These are phyloP conservation scores for Lenzites betulinus DNA, from an alignment of 768 basidiomycete species.

Conservation along the genomic window DNA sequence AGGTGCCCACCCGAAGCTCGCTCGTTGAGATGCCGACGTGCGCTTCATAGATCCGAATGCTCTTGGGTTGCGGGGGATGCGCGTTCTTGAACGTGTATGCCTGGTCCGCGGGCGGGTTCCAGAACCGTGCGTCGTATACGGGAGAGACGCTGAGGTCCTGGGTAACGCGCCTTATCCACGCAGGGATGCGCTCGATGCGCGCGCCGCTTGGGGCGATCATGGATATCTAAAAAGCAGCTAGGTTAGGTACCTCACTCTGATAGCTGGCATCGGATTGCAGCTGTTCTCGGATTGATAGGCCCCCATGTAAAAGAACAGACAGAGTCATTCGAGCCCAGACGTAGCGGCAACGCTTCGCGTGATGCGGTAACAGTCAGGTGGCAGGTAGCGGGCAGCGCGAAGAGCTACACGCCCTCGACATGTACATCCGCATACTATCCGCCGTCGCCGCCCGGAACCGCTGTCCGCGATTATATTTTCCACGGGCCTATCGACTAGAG, in stretches of 20 bases:
- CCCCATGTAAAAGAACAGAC: no score
- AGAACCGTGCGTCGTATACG: conserved; percentile 95
- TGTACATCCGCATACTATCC: no score
- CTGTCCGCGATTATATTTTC: no score
- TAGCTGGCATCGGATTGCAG: no score
- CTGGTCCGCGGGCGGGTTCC: conserved; percentile 84
- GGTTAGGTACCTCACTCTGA: background rate
- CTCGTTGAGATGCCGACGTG: conserved; percentile 96
- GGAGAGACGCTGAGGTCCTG: conserved; percentile 90
- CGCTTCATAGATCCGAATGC: conserved; percentile 90
- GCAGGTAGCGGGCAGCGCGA: no score
- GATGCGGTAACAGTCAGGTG: no score
- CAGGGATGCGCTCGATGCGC: conserved; percentile 89
- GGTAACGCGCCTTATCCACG: conserved; percentile 94
- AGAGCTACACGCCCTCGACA: no score
- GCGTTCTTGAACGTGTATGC: conserved; percentile 82
- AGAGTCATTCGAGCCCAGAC: no score
- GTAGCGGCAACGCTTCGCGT: no score
- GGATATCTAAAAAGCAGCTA: conserved; percentile 63
- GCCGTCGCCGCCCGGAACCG: no score
- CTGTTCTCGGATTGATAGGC: no score
- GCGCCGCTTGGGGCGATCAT: conserved; percentile 80
- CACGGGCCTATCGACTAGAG: no score
- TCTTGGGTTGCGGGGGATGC: conserved; percentile 64
- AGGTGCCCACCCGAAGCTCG: conserved; percentile 87